Percentiles rank a stretch among this genome's conserved stretches.
Evolutionary conservation across 345 rosid genomes (phyloP).

Genomic region (Pelargonium nanum): DNA sequence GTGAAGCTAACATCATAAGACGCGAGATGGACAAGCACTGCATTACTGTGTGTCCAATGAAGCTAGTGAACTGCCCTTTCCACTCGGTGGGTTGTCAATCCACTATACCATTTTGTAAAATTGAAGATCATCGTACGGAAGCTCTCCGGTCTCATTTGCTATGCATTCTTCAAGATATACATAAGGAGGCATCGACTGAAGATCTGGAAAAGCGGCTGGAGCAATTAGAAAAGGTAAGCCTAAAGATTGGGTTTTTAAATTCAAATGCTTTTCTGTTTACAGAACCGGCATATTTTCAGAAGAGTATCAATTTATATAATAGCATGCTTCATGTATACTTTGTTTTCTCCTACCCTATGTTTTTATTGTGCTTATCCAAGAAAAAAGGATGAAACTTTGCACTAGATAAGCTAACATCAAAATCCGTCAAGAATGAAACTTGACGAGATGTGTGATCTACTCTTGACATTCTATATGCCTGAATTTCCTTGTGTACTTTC

Average conservation of each 20-base stretch:
- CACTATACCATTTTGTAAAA: conserved; percentile 36
- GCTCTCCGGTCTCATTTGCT: conserved; percentile 51
- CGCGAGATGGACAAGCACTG: conserved; percentile 89
- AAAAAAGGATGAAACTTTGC: too few species aligned
- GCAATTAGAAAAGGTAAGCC: conserved; percentile 46
- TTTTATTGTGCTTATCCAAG: background rate
- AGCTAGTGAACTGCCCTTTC: conserved; percentile 75
- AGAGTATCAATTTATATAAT: too few species aligned
- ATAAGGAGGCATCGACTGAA: conserved; percentile 45
- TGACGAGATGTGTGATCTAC: too few species aligned
- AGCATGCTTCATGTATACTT: background rate
- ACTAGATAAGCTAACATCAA: too few species aligned
- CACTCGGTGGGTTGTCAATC: conserved; percentile 61
- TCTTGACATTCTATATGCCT: background rate
- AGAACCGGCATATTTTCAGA: background rate
- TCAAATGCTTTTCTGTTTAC: background rate
- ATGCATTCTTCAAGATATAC: conserved; percentile 41
- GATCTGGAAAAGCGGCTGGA: conserved; percentile 42
- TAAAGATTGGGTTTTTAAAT: background rate
- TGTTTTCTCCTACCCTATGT: background rate
- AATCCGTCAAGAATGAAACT: too few species aligned
- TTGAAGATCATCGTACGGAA: conserved; percentile 43
- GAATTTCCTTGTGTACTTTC: background rate
- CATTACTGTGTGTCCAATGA: conserved; percentile 79
- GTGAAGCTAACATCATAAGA: conserved; percentile 56